Evolutionary conservation across 2,329 filamentous ascomycete species (phyloP).

Genomic region (Dendryphion nanum): DNA sequence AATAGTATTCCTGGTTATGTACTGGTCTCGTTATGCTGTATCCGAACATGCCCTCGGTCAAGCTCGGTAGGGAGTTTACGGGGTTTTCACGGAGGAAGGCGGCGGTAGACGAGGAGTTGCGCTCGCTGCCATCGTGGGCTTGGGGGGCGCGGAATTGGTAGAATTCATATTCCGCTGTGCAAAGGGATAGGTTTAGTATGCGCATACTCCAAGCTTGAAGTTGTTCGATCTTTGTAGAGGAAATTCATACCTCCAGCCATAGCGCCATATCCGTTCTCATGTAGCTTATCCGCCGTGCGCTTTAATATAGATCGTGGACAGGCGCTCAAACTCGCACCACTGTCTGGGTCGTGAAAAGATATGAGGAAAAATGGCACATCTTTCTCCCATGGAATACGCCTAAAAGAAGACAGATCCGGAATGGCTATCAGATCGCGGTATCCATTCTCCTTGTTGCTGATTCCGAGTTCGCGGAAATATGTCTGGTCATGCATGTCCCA

Average conservation of each 20-base stretch:
- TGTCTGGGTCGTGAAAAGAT: slow-evolving; percentile 80
- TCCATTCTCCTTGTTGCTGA: slow-evolving; percentile 88
- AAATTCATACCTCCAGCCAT: slow-evolving; percentile 77
- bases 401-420: slow-evolving; percentile 73
- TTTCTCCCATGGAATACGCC: slow-evolving; percentile 88
- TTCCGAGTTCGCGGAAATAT: slow-evolving; percentile 78
- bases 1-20: slow-evolving; percentile 91
- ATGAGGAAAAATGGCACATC: slow-evolving; percentile 83
- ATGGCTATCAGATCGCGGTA: slow-evolving; percentile 83
- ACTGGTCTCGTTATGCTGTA: slow-evolving; percentile 85
- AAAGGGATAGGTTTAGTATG: neutral
- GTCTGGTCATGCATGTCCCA: slow-evolving; percentile 98
- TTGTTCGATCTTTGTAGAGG: slow-evolving; percentile 5
- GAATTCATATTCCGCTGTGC: slow-evolving; percentile 87
- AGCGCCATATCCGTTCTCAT: slow-evolving; percentile 69
- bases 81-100: slow-evolving; percentile 72
- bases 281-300: slow-evolving; percentile 65
- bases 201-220: neutral
- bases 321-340: slow-evolving; percentile 66
- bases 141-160: slow-evolving; percentile 78
- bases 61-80: slow-evolving; percentile 67
- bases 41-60: slow-evolving; percentile 95
- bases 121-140: slow-evolving; percentile 49
- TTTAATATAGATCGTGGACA: slow-evolving; percentile 77
- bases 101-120: slow-evolving; percentile 68